Evolutionary conservation across 345 rosid genomes (phyloP).

Genomic region (Pistacia atlantica): DNA sequence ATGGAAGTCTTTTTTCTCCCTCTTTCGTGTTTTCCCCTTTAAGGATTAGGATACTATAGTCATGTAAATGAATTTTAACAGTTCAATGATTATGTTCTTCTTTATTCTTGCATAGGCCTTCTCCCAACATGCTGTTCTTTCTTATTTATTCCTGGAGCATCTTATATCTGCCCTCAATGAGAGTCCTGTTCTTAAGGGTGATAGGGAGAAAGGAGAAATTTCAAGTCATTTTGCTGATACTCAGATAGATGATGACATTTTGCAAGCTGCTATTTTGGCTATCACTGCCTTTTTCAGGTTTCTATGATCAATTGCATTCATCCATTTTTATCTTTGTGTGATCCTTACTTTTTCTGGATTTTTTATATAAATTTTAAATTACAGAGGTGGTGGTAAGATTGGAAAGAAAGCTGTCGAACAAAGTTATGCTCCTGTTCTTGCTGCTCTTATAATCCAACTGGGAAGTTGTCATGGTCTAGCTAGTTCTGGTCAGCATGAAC

Average conservation of each 20-base stretch:
- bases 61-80: slow-evolving; percentile 7
- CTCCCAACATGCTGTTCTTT: slow-evolving; percentile 78
- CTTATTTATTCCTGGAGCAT: slow-evolving; percentile 79
- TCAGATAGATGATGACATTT: slow-evolving; percentile 61
- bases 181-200: slow-evolving; percentile 53
- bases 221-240: slow-evolving; percentile 46
- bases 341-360: slow-evolving; percentile 22
- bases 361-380: slow-evolving; percentile 29
- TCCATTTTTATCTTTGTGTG: slow-evolving; percentile 12
- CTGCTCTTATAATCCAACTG: slow-evolving; percentile 83
- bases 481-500: slow-evolving; percentile 80
- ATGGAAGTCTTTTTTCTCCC: not conserved
- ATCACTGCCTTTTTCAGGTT: slow-evolving; percentile 94
- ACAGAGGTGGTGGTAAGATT: slow-evolving; percentile 94
- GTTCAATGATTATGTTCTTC: slow-evolving; percentile 11
- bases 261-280: slow-evolving; percentile 82
- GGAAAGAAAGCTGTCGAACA: slow-evolving; percentile 93
- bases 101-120: slow-evolving; percentile 56
- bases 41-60: too few species aligned
- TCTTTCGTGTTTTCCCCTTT: not conserved
- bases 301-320: slow-evolving; percentile 22
- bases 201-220: slow-evolving; percentile 65
- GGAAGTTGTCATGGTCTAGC: slow-evolving; percentile 94
- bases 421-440: slow-evolving; percentile 83
- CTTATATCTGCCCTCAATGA: slow-evolving; percentile 70